Conservation (phyloP, 2,329 filamentous ascomycete species). For the Nannizziopsis barbatae region DNA sequence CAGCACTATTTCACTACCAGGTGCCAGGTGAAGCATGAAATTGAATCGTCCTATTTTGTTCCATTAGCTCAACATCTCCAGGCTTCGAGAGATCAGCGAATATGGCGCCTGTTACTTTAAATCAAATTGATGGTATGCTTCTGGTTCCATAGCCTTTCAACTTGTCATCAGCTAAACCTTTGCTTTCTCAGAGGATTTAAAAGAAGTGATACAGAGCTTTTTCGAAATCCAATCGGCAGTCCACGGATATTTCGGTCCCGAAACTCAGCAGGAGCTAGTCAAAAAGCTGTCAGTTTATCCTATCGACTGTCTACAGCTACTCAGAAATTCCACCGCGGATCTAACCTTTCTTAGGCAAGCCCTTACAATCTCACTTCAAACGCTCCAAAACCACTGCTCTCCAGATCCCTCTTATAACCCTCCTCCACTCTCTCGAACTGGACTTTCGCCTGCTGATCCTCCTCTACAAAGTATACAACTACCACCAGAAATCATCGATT, state of each 20-base stretch:
- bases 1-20: too few species aligned
- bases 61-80: background rate
- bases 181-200: slow-evolving; percentile 40
- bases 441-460: slow-evolving; percentile 26
- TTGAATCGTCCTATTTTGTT: background rate
- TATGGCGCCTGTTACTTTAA: slow-evolving; percentile 30
- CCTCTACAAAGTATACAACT: slow-evolving; percentile 43
- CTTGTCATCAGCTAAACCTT: slow-evolving; percentile 16
- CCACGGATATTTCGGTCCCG: slow-evolving; percentile 48
- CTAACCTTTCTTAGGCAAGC: slow-evolving; percentile 14
- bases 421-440: slow-evolving; percentile 6
- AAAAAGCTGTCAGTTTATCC: slow-evolving; percentile 41
- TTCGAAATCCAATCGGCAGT: slow-evolving; percentile 50
- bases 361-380: slow-evolving; percentile 44
- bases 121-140: slow-evolving; percentile 27
- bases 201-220: slow-evolving; percentile 51
- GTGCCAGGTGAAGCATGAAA: too few species aligned
- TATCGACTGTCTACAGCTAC: background rate
- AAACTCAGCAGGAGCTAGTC: slow-evolving; percentile 47
- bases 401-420: slow-evolving; percentile 17
- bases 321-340: background rate
- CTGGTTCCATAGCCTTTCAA: too few species aligned
- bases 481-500: slow-evolving; percentile 51
- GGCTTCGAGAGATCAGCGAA: background rate
- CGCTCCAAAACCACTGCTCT: slow-evolving; percentile 37